phyloP scores from a whole-genome alignment of 805 yeast species.

The Lachancea lanzarotensis region DNA sequence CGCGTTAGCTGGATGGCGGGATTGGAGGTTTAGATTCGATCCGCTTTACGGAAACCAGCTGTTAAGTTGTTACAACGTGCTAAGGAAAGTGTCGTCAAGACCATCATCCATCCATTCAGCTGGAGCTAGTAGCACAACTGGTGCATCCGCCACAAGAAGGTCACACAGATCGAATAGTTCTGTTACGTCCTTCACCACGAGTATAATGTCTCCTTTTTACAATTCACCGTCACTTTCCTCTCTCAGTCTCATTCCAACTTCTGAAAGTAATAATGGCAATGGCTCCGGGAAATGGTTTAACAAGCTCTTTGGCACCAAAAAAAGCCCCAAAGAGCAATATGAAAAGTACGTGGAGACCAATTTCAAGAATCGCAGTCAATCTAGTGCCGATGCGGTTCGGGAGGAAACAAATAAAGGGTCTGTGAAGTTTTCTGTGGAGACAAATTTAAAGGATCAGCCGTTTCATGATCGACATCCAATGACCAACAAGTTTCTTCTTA shows the following conservation, averaged over 20 bases:
- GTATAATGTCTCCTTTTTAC: conserved; percentile 29
- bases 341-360: conserved; percentile 2
- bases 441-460: conserved; percentile 27
- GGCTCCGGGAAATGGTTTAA: conserved; percentile 15
- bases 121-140: conserved; percentile 4
- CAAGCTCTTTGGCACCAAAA: conserved; percentile 13
- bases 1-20: conserved; percentile 81
- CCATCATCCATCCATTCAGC: conserved; percentile 18
- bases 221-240: conserved; percentile 10
- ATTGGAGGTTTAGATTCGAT: conserved; percentile 75
- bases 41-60: conserved; percentile 48
- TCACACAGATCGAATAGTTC: conserved; percentile 26
- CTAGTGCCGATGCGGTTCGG: neutral
- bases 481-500: conserved; percentile 52
- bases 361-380: neutral
- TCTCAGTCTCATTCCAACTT: neutral
- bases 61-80: conserved; percentile 25
- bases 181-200: conserved; percentile 26
- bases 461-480: conserved; percentile 47
- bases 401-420: neutral
- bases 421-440: conserved; percentile 6
- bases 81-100: conserved; percentile 19
- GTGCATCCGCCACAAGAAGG: conserved; percentile 5
- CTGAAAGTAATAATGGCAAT: conserved; percentile 8
- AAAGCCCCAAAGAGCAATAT: conserved; percentile 1